Percentiles rank a stretch among this genome's conserved stretches.
These are phyloP conservation scores for Cystobasidium ongulense DNA, from an alignment of 768 basidiomycete species.

Conservation along the genomic window DNA sequence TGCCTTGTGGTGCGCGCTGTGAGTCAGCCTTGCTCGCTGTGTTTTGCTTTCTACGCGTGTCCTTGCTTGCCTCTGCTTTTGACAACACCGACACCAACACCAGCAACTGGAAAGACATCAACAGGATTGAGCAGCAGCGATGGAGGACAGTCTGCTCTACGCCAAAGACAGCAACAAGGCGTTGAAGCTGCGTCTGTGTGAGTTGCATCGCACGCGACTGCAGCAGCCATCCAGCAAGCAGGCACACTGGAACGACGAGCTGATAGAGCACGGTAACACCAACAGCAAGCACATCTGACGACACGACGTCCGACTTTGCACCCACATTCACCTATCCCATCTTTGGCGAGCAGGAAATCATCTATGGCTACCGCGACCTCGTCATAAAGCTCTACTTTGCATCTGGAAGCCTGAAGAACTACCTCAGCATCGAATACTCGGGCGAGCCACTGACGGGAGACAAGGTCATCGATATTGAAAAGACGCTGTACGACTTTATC, in stretches of 20 bases:
- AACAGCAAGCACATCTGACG: slow-evolving; percentile 52
- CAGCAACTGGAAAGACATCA: too few relatives aligned
- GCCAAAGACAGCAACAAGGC: slow-evolving; percentile 68
- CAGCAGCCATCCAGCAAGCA: slow-evolving; percentile 13
- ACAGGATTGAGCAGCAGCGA: neutral
- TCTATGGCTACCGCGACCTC: slow-evolving; percentile 85
- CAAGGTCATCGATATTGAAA: slow-evolving; percentile 78
- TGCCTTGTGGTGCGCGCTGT: too few relatives aligned
- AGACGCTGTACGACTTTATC: slow-evolving; percentile 65
- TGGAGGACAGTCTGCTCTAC: slow-evolving; percentile 15
- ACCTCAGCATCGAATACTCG: slow-evolving; percentile 61
- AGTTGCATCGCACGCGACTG: slow-evolving; percentile 34
- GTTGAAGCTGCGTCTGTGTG: slow-evolving; percentile 66
- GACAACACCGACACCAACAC: neutral
- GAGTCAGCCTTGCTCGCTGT: too few relatives aligned
- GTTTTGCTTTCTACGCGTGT: neutral
- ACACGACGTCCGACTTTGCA: slow-evolving; percentile 58
- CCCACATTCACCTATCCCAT: slow-evolving; percentile 95
- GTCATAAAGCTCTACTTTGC: slow-evolving; percentile 73
- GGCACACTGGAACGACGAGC: slow-evolving; percentile 16
- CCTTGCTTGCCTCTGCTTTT: neutral
- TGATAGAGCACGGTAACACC: slow-evolving; percentile 56
- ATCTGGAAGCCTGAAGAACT: slow-evolving; percentile 74
- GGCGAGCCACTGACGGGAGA: slow-evolving; percentile 55
- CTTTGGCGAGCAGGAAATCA: slow-evolving; percentile 89